Conservation (phyloP, 257 asterid genomes). For the Coffea eugenioides region DNA sequence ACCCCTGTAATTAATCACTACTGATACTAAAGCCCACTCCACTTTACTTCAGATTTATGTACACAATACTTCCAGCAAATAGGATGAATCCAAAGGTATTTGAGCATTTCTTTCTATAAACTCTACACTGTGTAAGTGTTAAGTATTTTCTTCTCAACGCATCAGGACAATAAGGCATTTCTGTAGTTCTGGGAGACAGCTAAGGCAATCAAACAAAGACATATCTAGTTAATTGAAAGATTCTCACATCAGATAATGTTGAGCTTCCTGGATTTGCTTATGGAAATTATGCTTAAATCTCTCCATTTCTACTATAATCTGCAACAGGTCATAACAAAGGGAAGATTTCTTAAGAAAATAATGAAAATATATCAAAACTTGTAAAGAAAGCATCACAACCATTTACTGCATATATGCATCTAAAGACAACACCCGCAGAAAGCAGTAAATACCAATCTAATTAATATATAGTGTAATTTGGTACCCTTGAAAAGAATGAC, state of each 20-base stretch:
- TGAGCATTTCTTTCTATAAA: no score
- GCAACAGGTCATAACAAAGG: constrained; percentile 28
- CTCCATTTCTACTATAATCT: constrained; percentile 97
- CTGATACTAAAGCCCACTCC: no score
- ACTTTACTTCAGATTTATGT: no score
- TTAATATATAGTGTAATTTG: background rate
- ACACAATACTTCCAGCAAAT: no score
- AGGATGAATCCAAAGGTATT: no score
- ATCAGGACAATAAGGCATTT: background rate
- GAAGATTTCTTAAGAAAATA: background rate
- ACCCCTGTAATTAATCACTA: no score
- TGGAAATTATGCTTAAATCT: constrained; percentile 80
- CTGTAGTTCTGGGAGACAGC: background rate
- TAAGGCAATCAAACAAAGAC: constrained; percentile 1
- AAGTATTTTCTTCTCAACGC: background rate
- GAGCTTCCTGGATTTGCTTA: constrained; percentile 53
- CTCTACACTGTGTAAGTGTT: no score
- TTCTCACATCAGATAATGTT: constrained; percentile 65
- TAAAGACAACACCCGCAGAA: background rate
- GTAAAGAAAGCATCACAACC: background rate
- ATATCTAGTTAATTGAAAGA: constrained; percentile 19
- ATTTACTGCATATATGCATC: background rate
- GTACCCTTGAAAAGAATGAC: background rate
- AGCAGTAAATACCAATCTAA: background rate
- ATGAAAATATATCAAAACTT: background rate